Evolutionary conservation across 2,329 filamentous ascomycete species (phyloP), one percentile per base, ranked within the genome.

Genomic region (Mycosphaerella arachidis): DNA sequence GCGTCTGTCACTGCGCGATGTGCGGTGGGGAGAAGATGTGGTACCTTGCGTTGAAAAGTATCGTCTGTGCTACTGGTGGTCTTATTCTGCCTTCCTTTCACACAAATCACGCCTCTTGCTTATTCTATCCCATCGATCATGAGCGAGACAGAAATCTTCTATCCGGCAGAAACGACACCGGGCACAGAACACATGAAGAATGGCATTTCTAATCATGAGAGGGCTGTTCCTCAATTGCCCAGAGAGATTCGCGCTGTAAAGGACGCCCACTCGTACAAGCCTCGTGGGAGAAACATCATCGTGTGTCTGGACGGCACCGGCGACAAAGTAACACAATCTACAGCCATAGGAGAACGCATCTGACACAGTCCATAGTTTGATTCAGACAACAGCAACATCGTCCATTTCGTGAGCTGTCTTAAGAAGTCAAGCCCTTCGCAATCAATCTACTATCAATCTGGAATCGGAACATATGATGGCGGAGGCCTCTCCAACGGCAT

Each of bases 291-390:
- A 1, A 75, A 72, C 27, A 67, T 78, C 43, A 70, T 79, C 48
- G 71, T 79, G 40, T 76, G 73, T 61, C 72, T 79, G 0, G 77
- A 79, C 67, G 77, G 77, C 16, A 79, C 77, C 3, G 77, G 77
- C 30, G 77, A 79, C 58, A 72, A 76, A 50, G 60, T 62, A 33
- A 24, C 29, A 24, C 31, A 24, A 35, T 27, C 18, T 40, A 10
- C 18, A 33, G 20, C 50, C n/a, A 3, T 43, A n/a, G 13, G 8
- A 43, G 40, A 18, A 6, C 4, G 7, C n/a, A 3, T 43, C 40
- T 59, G 13, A 57, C 31, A 4, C 5, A 18, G 7, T 6, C 12
- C 40, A n/a, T 35, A 64, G 60, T 79, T 78, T 65, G 74, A 76
- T 56, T 60, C 61, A 40, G 77, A 79, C 61, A 78, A 79, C 61